Evolutionary conservation across 2,329 filamentous ascomycete genomes (phyloP).

Genomic region (Pleochaeta shiraiana): DNA sequence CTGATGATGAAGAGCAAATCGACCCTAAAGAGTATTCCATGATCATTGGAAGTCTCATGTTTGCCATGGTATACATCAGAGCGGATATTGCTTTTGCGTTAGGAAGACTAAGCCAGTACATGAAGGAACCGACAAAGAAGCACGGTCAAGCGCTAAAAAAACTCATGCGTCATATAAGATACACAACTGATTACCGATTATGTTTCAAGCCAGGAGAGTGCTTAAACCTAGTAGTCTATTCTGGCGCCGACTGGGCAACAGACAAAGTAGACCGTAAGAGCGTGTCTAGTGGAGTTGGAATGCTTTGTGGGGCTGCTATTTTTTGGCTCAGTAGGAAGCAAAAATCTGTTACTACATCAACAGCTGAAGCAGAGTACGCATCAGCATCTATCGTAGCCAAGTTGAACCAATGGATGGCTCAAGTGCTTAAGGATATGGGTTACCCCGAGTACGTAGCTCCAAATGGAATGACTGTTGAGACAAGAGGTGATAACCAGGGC

Average conservation of each 20-base stretch:
- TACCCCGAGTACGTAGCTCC: not conserved
- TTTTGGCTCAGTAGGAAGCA: not conserved
- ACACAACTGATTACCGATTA: not conserved
- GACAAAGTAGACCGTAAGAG: not conserved
- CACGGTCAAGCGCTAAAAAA: not conserved
- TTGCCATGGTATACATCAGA: not conserved
- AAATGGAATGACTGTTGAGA: not conserved
- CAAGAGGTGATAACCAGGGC: not conserved
- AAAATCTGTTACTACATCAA: not conserved
- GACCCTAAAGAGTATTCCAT: not conserved
- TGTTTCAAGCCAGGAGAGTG: not conserved
- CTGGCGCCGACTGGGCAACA: not conserved
- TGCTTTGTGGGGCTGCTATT: not conserved
- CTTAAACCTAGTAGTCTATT: not conserved
- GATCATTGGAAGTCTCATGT: conserved; percentile 3
- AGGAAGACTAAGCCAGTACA: not conserved
- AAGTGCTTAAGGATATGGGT: not conserved
- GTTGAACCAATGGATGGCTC: not conserved
- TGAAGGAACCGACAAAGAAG: not conserved
- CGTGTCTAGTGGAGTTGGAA: not conserved
- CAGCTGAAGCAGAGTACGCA: not conserved
- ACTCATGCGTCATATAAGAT: not conserved
- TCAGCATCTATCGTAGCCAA: not conserved
- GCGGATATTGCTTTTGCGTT: conserved; percentile 1
- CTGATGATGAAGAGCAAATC: not conserved